Evolutionary conservation across 2,329 filamentous ascomycete species (phyloP).

Genomic region (Alternaria metachromatica): DNA sequence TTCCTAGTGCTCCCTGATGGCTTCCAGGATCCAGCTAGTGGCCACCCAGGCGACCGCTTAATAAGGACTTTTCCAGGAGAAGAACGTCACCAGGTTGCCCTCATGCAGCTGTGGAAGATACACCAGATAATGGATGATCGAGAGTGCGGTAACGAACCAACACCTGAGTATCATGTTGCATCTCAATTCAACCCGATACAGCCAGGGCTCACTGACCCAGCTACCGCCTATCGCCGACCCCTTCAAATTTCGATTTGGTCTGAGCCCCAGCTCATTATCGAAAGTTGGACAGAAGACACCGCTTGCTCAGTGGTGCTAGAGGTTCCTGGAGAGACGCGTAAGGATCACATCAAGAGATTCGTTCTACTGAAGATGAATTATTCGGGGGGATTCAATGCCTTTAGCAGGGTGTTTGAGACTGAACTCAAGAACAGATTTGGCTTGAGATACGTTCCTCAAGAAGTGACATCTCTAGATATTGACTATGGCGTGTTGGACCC

Average conservation of each 20-base stretch:
- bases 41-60: no score
- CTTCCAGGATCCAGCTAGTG: background rate
- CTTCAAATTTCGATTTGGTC: background rate
- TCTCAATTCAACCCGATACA: background rate
- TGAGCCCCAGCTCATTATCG: background rate
- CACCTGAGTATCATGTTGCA: background rate
- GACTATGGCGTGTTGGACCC: background rate
- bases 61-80: background rate
- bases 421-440: background rate
- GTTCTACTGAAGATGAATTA: no score
- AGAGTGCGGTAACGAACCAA: background rate
- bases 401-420: background rate
- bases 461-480: background rate
- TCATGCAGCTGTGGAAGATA: background rate
- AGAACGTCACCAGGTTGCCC: background rate
- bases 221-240: background rate
- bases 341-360: no score
- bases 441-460: background rate
- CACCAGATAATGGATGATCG: background rate
- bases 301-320: background rate
- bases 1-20: background rate
- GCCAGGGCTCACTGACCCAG: background rate
- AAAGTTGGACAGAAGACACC: background rate
- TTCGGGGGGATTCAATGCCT: background rate
- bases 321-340: no score